These are phyloP conservation scores for Mycena olivaceomarginata DNA, from an alignment of 768 basidiomycete genomes.

Conservation along the genomic window DNA sequence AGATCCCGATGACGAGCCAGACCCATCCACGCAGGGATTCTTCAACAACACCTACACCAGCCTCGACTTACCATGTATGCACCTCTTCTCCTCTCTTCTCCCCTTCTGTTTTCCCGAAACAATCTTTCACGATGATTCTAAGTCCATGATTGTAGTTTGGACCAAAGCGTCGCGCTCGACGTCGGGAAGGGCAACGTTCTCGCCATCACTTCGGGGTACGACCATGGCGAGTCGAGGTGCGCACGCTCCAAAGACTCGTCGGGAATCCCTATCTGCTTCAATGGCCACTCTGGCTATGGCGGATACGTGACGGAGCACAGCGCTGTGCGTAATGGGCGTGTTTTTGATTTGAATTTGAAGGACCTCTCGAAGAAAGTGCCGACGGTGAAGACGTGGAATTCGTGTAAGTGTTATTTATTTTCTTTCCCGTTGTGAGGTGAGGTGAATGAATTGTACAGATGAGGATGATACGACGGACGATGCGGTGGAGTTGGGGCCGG, in stretches of 20 bases:
- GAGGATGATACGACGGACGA: constrained; percentile 34
- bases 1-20: constrained; percentile 45
- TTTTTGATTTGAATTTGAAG: constrained; percentile 37
- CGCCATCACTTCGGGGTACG: constrained; percentile 46
- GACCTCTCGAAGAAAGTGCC: constrained; percentile 34
- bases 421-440: not conserved
- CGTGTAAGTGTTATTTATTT: constrained; percentile 7
- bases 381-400: constrained; percentile 33
- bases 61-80: constrained; percentile 40
- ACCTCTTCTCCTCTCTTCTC: constrained; percentile 1
- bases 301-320: constrained; percentile 43
- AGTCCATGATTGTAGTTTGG: constrained; percentile 23
- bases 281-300: constrained; percentile 46
- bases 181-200: constrained; percentile 39
- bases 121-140: not conserved
- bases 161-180: constrained; percentile 37
- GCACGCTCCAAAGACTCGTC: constrained; percentile 35
- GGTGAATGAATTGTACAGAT: not conserved
- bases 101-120: not conserved
- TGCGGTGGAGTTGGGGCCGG: constrained; percentile 28
- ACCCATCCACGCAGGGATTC: constrained; percentile 44
- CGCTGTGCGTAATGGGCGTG: constrained; percentile 40
- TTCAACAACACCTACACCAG: constrained; percentile 44
- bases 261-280: constrained; percentile 45
- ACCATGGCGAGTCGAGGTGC: constrained; percentile 48